Percentiles rank a stretch among this genome's conserved stretches.
These are phyloP conservation scores for Rosa persica DNA, from an alignment of 306 rosid genomes.

Conservation along the genomic window DNA sequence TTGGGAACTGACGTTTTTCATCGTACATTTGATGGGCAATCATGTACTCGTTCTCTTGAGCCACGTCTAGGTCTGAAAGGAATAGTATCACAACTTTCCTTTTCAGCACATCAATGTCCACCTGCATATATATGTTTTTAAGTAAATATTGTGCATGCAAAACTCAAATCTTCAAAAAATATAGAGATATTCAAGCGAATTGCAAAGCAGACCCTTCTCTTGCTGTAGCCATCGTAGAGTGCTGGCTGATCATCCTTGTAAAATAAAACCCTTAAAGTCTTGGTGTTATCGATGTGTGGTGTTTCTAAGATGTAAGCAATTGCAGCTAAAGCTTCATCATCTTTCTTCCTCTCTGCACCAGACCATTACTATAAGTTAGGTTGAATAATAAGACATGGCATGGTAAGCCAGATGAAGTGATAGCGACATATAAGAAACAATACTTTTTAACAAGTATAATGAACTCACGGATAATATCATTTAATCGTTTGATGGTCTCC, in stretches of 20 bases:
- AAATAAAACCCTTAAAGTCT: conserved; percentile 48
- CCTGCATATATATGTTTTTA: neutral
- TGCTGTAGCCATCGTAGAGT: conserved; percentile 46
- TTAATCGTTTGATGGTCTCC: conserved; percentile 4
- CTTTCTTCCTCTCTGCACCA: conserved; percentile 48
- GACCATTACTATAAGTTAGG: neutral
- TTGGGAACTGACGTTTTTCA: conserved; percentile 29
- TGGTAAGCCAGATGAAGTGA: neutral
- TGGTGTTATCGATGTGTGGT: conserved; percentile 50
- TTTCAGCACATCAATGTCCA: conserved; percentile 8
- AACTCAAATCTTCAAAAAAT: neutral
- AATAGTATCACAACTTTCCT: conserved; percentile 41
- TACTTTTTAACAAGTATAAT: too few species aligned
- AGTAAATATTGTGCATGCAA: neutral
- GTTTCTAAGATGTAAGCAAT: conserved; percentile 32
- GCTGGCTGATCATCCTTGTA: conserved; percentile 47
- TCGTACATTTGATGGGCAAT: conserved; percentile 38
- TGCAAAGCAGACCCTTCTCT: conserved; percentile 42
- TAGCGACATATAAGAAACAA: neutral
- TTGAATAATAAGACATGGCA: neutral
- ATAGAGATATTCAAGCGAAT: neutral
- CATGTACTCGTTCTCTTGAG: conserved; percentile 22
- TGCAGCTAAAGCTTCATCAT: conserved; percentile 41
- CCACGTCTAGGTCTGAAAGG: conserved; percentile 44
- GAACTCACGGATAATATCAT: conserved; percentile 15